These are phyloP conservation scores for Fusarium nodosum DNA, from an alignment of 2,329 filamentous ascomycete species.

Conservation along the genomic window DNA sequence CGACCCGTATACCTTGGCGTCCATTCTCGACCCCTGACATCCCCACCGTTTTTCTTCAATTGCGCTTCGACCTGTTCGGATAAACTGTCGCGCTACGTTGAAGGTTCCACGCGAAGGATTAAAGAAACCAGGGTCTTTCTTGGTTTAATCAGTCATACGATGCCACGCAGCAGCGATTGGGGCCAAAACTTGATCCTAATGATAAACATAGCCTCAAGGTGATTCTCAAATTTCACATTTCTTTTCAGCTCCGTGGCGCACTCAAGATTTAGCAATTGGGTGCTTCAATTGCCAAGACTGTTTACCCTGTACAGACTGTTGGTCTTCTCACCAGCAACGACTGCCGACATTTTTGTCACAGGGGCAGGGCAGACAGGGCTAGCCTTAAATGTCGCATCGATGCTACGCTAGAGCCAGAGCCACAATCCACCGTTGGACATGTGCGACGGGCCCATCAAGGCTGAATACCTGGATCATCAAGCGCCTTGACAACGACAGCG, in stretches of 20 bases:
- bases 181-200: background rate
- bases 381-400: conserved; percentile 8
- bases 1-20: background rate
- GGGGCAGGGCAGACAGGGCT: conserved; percentile 4
- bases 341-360: conserved; percentile 1
- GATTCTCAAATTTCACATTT: background rate
- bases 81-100: background rate
- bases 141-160: background rate
- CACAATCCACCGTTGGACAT: background rate
- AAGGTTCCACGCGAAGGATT: conserved; percentile 1
- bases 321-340: background rate
- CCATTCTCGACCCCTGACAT: background rate
- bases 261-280: background rate
- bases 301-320: background rate
- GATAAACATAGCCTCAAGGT: background rate
- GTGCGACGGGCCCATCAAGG: conserved; percentile 2
- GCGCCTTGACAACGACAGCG: too few species aligned
- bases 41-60: background rate
- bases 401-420: background rate
- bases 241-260: background rate
- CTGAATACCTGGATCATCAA: background rate
- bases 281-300: background rate
- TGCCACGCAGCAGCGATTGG: background rate
- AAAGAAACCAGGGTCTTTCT: background rate
- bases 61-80: background rate